Base-by-base conservation (phyloP, 1,284 basidiomycete species). In the Ganoderma leucocontextum region DNA sequence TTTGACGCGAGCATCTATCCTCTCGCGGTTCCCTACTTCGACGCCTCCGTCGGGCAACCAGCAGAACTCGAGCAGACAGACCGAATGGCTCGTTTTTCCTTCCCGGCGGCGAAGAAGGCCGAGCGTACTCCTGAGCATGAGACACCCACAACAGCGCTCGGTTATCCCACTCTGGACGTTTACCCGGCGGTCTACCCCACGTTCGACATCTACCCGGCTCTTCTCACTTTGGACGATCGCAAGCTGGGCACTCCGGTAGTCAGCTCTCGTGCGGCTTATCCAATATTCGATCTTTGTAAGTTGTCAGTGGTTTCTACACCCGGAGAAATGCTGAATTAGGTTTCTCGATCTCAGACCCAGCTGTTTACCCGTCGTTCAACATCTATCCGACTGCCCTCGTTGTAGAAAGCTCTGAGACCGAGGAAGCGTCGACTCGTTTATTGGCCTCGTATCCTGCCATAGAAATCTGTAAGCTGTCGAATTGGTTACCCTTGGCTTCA, bases 151-250 rank as follows among this genome's bases (percentile, higher is more conserved):
- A 36, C 55, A 17, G 22, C 64, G 36, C 58, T 66, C 33, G 62
- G 59, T 29, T 80, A 79, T 65, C 79, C 79, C n/a, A 67, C 71
- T 52, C 60, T 81, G 47, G 70, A 75, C 60, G 68, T 80, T 42
- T 81, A 84, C 72, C 80, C 81, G 49, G 70, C 81, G n/a, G 81
- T 80, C n/a, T 84, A 84, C 72, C 79, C 80, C 49, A 65, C 65
- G 57, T 78, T 80, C 68, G 76, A 79, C 64, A 73, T 79, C 25
- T 78, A 74, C 73, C 71, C 71, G 60, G 68, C 65, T 6, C 66
- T 70, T 15, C 55, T 70, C 22, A 63, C 69, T 15, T 12, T 70
- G 22, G 67, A 68, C 42, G 65, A 66, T 42, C 64, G 63, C 25
- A 68, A 63, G 49, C 66, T 68, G 29, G 55, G 66, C 10, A 41